These are phyloP conservation scores for Theobroma cacao DNA, from an alignment of 345 rosid species.

Conservation along the genomic window DNA sequence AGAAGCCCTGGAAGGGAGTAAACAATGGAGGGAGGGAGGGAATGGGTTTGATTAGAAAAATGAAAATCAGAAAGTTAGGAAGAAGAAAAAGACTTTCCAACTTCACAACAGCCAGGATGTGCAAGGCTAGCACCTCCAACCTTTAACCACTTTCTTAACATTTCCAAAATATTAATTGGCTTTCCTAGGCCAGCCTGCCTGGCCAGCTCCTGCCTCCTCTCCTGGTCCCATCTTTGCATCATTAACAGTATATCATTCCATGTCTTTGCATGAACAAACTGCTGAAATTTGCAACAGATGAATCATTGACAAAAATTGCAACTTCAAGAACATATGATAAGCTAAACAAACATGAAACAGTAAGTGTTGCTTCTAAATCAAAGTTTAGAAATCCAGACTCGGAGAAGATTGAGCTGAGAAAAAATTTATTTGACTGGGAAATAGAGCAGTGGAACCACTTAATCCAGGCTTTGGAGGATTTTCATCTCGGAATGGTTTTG, in stretches of 20 bases:
- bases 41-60: neutral
- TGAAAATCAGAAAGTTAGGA: slow-evolving; percentile 39
- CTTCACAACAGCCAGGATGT: slow-evolving; percentile 51
- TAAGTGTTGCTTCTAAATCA: no score
- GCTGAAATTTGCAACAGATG: neutral
- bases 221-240: neutral
- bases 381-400: no score
- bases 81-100: slow-evolving; percentile 76
- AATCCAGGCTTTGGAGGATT: no score
- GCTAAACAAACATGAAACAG: neutral
- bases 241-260: neutral
- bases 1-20: neutral
- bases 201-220: neutral
- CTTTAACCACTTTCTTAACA: neutral
- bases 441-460: no score
- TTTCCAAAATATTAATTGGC: neutral
- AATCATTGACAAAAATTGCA: neutral
- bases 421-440: no score
- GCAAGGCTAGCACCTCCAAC: slow-evolving; percentile 12
- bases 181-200: neutral
- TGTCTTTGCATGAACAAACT: neutral
- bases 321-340: neutral
- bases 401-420: no score
- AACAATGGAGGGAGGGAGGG: neutral
- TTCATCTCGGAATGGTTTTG: no score